Evolutionary conservation across 2,329 filamentous ascomycete genomes (phyloP).

Genomic region (Penicillium sp.): DNA sequence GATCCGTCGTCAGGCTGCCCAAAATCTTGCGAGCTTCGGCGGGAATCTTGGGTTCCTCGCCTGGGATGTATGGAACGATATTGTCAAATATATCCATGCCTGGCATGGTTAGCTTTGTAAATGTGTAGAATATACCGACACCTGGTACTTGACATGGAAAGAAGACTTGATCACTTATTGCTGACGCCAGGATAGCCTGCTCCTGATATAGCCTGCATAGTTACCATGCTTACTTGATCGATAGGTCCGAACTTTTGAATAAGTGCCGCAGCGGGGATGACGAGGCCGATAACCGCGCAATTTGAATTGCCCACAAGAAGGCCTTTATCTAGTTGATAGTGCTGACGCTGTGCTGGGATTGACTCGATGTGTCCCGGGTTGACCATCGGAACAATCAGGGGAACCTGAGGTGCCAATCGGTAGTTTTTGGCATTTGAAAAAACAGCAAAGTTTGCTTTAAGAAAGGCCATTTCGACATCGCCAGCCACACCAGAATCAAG

Average conservation of each 20-base stretch:
- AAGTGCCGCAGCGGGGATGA: not conserved
- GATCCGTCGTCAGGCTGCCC: not conserved
- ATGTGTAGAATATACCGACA: slow-evolving; percentile 7
- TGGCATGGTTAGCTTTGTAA: slow-evolving; percentile 10
- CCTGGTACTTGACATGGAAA: not conserved
- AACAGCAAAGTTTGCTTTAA: slow-evolving; percentile 3
- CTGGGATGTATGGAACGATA: slow-evolving; percentile 16
- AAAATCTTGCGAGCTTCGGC: slow-evolving; percentile 17
- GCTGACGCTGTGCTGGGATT: slow-evolving; percentile 6
- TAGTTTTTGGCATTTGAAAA: slow-evolving; percentile 12
- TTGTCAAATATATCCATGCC: slow-evolving; percentile 19
- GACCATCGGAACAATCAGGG: slow-evolving; percentile 8
- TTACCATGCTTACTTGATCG: slow-evolving; percentile 13
- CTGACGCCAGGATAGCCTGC: slow-evolving; percentile 15
- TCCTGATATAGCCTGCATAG: slow-evolving; percentile 17
- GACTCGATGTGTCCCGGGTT: slow-evolving; percentile 3
- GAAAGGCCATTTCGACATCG: slow-evolving; percentile 7
- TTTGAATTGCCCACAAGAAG: slow-evolving; percentile 11
- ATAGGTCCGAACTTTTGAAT: slow-evolving; percentile 17
- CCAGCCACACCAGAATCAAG: not conserved
- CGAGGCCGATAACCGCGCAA: slow-evolving; percentile 10
- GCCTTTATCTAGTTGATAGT: slow-evolving; percentile 2
- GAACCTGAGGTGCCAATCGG: slow-evolving; percentile 4
- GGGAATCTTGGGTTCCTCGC: slow-evolving; percentile 16
- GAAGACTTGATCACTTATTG: slow-evolving; percentile 10